These are phyloP conservation scores for Grigorovia jiainica DNA, from an alignment of 805 yeast genomes.

Conservation along the genomic window DNA sequence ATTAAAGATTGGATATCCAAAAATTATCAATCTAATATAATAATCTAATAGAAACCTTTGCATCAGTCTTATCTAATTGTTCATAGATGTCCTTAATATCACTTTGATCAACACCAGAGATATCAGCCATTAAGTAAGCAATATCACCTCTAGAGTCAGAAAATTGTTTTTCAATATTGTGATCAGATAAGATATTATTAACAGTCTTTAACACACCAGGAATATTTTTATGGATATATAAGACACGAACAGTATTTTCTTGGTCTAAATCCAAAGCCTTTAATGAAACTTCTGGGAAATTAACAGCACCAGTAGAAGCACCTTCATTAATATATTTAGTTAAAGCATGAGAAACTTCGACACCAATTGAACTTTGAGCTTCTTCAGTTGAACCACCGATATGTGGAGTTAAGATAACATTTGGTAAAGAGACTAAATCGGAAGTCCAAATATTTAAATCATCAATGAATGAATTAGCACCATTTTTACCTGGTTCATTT, in stretches of 20 bases:
- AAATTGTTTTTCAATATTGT: conserved; percentile 95
- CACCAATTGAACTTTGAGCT: conserved; percentile 95
- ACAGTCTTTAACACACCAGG: conserved; percentile 98
- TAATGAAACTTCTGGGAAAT: conserved; percentile 95
- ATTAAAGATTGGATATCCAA: too few relatives aligned
- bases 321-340: conserved; percentile 94
- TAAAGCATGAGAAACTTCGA: conserved; percentile 83
- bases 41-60: conserved; percentile 83
- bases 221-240: conserved; percentile 93
- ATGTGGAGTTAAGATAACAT: conserved; percentile 90
- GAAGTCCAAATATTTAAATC: conserved; percentile 74
- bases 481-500: conserved; percentile 94
- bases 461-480: conserved; percentile 66
- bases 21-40: conserved; percentile 47
- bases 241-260: conserved; percentile 80
- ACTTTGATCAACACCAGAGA: conserved; percentile 68
- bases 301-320: conserved; percentile 86
- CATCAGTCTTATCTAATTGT: conserved; percentile 80
- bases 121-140: conserved; percentile 97
- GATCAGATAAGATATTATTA: conserved; percentile 86
- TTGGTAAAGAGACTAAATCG: conserved; percentile 72
- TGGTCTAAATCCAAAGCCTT: conserved; percentile 84
- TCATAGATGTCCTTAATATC: conserved; percentile 81
- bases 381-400: conserved; percentile 99
- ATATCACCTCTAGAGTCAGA: conserved; percentile 95